Conservation (phyloP, 2,329 filamentous ascomycete species). For the Penicillium sp. region DNA sequence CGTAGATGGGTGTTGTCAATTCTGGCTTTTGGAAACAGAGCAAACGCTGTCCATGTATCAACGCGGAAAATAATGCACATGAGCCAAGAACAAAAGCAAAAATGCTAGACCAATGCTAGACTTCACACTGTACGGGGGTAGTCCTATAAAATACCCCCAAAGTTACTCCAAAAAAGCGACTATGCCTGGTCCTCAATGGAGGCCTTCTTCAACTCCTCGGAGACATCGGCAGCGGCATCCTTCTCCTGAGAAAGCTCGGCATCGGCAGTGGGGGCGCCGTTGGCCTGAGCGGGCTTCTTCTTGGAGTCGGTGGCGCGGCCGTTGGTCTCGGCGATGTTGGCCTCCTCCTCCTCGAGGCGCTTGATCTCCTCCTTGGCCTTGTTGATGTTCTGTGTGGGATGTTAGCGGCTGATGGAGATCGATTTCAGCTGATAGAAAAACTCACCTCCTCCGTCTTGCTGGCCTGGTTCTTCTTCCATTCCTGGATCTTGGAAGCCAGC, state of each 20-base stretch:
- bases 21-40: constrained; percentile 15
- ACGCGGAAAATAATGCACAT: constrained; percentile 22
- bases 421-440: constrained; percentile 14
- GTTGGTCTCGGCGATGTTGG: constrained; percentile 45
- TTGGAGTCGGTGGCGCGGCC: constrained; percentile 50
- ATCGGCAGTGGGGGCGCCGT: constrained; percentile 53
- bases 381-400: constrained; percentile 74
- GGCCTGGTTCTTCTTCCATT: constrained; percentile 90
- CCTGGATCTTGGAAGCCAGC: constrained; percentile 83
- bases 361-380: constrained; percentile 97
- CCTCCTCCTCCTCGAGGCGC: constrained; percentile 71
- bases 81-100: constrained; percentile 15
- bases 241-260: constrained; percentile 57
- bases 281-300: constrained; percentile 56
- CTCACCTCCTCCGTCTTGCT: constrained; percentile 86
- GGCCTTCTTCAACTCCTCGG: constrained; percentile 60
- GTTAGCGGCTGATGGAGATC: constrained; percentile 2
- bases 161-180: not conserved
- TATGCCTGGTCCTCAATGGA: constrained; percentile 57
- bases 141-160: constrained; percentile 5
- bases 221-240: constrained; percentile 58
- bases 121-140: constrained; percentile 18
- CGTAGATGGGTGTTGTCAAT: not conserved
- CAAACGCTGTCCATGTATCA: constrained; percentile 20
- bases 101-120: constrained; percentile 29